Evolutionary conservation across 352 stramenopile species (phyloP).

Genomic region (Globisporangium recalcitrans): DNA sequence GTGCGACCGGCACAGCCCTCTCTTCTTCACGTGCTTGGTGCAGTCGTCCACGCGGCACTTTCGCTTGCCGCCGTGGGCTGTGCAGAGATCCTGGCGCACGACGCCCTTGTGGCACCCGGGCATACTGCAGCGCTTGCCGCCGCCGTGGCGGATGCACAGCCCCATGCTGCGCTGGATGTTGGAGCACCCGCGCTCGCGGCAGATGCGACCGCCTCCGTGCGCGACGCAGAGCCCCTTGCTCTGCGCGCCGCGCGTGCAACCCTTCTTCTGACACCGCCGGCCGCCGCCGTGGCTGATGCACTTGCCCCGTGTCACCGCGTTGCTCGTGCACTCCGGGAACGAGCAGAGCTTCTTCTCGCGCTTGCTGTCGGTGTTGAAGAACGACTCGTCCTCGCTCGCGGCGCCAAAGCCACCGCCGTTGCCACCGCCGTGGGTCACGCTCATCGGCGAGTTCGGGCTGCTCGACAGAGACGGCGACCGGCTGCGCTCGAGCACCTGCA

Average conservation of each 20-base stretch:
- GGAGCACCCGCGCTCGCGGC: slow-evolving; percentile 66
- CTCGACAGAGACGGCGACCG: slow-evolving; percentile 22
- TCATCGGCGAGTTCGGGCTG: slow-evolving; percentile 13
- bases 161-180: slow-evolving; percentile 87
- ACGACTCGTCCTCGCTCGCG: slow-evolving; percentile 15
- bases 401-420: neutral
- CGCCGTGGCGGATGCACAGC: slow-evolving; percentile 69
- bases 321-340: slow-evolving; percentile 67
- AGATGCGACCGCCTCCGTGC: slow-evolving; percentile 78
- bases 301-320: slow-evolving; percentile 73
- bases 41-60: slow-evolving; percentile 77
- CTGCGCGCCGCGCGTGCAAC: slow-evolving; percentile 74
- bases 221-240: slow-evolving; percentile 82
- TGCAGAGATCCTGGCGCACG: slow-evolving; percentile 84
- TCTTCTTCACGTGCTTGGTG: slow-evolving; percentile 87
- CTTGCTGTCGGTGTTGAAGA: slow-evolving; percentile 13
- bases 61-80: slow-evolving; percentile 79
- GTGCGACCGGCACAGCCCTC: slow-evolving; percentile 69
- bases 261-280: slow-evolving; percentile 75
- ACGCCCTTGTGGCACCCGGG: slow-evolving; percentile 79
- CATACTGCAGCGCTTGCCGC: slow-evolving; percentile 73
- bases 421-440: neutral
- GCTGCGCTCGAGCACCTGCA: slow-evolving; percentile 43
- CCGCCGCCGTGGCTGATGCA: slow-evolving; percentile 81
- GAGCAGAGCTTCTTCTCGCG: slow-evolving; percentile 78